Percentiles rank a stretch among this genome's conserved stretches.
These are phyloP conservation scores for Pythium sukuiense DNA, from an alignment of 352 stramenopile genomes.

Conservation along the genomic window DNA sequence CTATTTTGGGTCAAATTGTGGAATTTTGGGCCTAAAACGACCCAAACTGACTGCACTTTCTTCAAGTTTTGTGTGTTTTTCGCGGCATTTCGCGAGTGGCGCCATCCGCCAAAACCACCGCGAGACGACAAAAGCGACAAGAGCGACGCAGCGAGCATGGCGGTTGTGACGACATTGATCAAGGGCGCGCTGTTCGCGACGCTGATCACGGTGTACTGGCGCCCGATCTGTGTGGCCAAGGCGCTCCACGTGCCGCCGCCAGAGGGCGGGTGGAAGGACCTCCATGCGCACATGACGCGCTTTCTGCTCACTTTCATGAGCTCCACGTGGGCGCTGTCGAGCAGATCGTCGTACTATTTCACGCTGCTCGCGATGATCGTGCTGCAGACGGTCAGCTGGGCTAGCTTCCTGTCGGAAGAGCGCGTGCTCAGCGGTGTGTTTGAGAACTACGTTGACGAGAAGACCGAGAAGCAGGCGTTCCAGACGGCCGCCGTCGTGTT, in stretches of 20 bases:
- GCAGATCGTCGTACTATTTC: conserved; percentile 45
- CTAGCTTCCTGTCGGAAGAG: conserved; percentile 41
- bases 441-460: conserved; percentile 30
- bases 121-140: neutral
- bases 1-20: conserved; percentile 3
- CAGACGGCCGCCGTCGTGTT: conserved; percentile 39
- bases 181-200: conserved; percentile 46
- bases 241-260: conserved; percentile 26
- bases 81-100: conserved; percentile 3
- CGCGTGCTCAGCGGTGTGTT: conserved; percentile 24
- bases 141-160: conserved; percentile 6
- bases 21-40: conserved; percentile 4
- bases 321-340: conserved; percentile 41
- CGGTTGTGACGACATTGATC: conserved; percentile 21
- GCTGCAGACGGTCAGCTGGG: conserved; percentile 57
- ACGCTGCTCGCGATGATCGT: conserved; percentile 41
- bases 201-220: conserved; percentile 49
- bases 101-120: neutral
- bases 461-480: conserved; percentile 49
- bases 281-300: conserved; percentile 47
- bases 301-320: conserved; percentile 61
- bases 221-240: conserved; percentile 43
- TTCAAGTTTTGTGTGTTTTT: conserved; percentile 6
- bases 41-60: conserved; percentile 4
- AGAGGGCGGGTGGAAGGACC: conserved; percentile 35